Conservation (phyloP, 1,284 basidiomycete species). For the Fomitiporia mediterranea region DNA sequence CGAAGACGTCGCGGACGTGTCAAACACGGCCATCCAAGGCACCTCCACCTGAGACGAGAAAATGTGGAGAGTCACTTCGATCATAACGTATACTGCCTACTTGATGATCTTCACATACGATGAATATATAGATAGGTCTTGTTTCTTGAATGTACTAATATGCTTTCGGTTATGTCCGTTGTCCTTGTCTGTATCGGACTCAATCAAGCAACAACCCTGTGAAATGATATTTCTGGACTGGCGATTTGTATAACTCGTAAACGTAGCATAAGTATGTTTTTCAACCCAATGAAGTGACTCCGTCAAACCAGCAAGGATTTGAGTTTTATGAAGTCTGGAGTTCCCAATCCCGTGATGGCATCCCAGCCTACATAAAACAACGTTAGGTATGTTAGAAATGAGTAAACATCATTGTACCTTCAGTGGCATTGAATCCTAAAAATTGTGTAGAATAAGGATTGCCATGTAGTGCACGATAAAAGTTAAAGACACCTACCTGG, state of each 20-base stretch:
- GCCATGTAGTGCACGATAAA: neutral
- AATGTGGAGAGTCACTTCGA: neutral
- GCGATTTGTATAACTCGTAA: no score
- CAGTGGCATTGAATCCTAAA: constrained; percentile 21
- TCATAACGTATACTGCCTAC: neutral
- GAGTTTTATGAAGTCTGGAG: constrained; percentile 19
- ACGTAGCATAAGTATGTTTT: no score
- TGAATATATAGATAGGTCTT: no score
- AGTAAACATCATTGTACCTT: constrained; percentile 3
- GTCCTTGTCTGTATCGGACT: no score
- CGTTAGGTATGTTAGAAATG: neutral
- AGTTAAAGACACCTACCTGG: constrained; percentile 5
- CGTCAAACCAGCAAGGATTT: constrained; percentile 14
- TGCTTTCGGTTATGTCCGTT: no score
- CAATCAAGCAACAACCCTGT: no score
- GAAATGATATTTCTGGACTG: no score
- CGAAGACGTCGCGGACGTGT: neutral
- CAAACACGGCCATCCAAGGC: no score
- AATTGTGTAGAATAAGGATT: neutral
- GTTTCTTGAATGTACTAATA: no score
- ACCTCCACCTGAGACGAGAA: no score
- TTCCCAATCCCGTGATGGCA: constrained; percentile 20
- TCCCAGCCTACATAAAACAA: constrained; percentile 15
- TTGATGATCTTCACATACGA: neutral
- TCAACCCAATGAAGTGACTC: no score